phyloP scores from a whole-genome alignment of 257 asterid species.

The Solanum chmielewskii region DNA sequence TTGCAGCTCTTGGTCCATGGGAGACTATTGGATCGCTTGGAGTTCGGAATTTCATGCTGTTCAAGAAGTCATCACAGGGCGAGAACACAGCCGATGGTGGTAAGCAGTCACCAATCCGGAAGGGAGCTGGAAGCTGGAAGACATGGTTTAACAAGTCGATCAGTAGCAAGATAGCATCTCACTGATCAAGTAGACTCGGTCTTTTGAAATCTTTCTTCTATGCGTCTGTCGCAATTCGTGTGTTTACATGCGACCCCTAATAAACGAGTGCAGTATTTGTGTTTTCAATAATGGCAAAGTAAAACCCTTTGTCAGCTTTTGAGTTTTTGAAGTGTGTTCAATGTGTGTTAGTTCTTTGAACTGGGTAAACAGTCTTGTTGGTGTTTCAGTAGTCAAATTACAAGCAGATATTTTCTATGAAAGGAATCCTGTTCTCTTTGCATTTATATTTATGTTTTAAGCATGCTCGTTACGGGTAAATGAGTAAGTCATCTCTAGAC shows the following conservation, averaged over 20 bases:
- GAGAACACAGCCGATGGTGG: conserved; percentile 17
- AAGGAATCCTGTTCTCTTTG: neutral
- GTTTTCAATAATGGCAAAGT: neutral
- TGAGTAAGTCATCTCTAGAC: neutral
- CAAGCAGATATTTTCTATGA: neutral
- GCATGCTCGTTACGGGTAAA: neutral
- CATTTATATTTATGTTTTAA: neutral
- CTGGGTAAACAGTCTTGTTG: neutral
- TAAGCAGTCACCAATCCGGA: conserved; percentile 22
- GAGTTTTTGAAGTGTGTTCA: neutral
- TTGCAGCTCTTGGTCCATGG: conserved; percentile 75
- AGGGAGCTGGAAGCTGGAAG: conserved; percentile 45
- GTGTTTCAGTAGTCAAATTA: neutral
- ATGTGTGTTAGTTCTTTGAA: neutral
- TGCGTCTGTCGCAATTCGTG: neutral
- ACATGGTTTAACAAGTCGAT: conserved; percentile 56
- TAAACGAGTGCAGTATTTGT: neutral
- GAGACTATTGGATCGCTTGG: conserved; percentile 80
- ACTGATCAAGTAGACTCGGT: conserved; percentile 6
- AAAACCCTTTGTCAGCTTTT: neutral
- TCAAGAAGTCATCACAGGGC: conserved; percentile 53
- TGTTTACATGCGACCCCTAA: neutral
- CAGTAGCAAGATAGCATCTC: conserved; percentile 37
- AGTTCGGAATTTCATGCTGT: conserved; percentile 66
- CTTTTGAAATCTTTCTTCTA: neutral